Conservation (phyloP, 148 eudicot genomes). For the Amaranthus cruentus region DNA sequence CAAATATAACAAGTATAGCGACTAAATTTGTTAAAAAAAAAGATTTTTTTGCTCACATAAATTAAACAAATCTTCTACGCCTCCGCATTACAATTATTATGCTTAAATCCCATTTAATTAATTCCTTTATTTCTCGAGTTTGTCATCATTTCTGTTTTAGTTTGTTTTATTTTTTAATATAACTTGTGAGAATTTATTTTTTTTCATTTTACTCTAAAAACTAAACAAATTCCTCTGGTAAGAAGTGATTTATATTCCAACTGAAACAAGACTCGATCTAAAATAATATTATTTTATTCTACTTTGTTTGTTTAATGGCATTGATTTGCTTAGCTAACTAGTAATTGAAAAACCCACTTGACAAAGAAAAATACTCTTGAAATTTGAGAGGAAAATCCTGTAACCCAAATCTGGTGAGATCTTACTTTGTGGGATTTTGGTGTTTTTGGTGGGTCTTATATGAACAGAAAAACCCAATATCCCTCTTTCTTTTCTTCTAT, state of each 20-base stretch:
- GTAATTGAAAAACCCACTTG: conserved; percentile 3
- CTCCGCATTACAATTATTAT: too few relatives aligned
- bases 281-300: conserved; percentile 13
- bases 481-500: conserved; percentile 17
- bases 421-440: conserved; percentile 62
- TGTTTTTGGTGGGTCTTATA: conserved; percentile 52
- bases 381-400: conserved; percentile 29
- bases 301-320: conserved; percentile 18
- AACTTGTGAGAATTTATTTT: too few relatives aligned
- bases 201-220: too few relatives aligned
- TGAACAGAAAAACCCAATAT: conserved; percentile 24
- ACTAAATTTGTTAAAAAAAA: too few relatives aligned
- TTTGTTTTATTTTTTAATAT: too few relatives aligned
- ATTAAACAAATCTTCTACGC: too few relatives aligned
- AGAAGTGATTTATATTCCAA: not conserved
- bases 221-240: too few relatives aligned
- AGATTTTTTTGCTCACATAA: too few relatives aligned
- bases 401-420: conserved; percentile 64
- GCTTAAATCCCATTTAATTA: too few relatives aligned
- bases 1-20: too few relatives aligned
- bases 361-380: not conserved
- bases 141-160: too few relatives aligned
- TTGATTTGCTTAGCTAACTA: conserved; percentile 18
- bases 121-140: too few relatives aligned
- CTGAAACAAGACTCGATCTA: conserved; percentile 13